phyloP scores from a whole-genome alignment of 257 asterid species.

The Solanum appendiculatum region DNA sequence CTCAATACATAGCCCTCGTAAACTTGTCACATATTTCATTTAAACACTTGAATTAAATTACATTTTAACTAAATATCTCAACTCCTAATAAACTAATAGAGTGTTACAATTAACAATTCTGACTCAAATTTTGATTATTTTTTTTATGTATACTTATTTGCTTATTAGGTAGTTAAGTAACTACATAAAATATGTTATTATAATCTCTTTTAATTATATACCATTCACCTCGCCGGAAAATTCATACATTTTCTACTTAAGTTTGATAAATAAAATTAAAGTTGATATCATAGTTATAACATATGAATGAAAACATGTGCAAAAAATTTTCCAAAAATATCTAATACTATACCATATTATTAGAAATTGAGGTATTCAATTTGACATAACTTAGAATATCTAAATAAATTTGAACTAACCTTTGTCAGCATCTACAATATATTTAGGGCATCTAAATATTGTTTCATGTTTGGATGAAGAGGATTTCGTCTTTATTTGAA shows the following conservation, averaged over 20 bases:
- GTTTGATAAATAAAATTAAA: not conserved
- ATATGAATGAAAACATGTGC: not conserved
- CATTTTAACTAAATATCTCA: not conserved
- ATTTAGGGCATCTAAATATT: not conserved
- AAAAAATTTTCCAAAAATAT: not conserved
- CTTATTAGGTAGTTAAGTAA: too few species aligned
- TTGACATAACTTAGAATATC: too few species aligned
- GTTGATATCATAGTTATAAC: not conserved
- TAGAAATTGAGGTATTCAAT: not conserved
- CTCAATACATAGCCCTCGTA: not conserved
- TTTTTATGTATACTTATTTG: not conserved
- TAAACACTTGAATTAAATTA: rapidly evolving
- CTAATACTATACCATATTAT: not conserved
- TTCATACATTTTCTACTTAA: not conserved
- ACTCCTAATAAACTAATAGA: not conserved
- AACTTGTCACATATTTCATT: not conserved
- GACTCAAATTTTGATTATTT: not conserved
- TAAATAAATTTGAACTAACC: not conserved
- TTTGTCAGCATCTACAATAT: not conserved
- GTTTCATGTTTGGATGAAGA: not conserved
- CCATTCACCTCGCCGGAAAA: not conserved
- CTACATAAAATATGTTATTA: not conserved
- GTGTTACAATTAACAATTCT: too few species aligned
- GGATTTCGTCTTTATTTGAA: not conserved
- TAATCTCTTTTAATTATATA: too few species aligned